These are phyloP conservation scores for Gracilariopsis chorda DNA, from an alignment of 23 red algal genomes.

Conservation along the genomic window DNA sequence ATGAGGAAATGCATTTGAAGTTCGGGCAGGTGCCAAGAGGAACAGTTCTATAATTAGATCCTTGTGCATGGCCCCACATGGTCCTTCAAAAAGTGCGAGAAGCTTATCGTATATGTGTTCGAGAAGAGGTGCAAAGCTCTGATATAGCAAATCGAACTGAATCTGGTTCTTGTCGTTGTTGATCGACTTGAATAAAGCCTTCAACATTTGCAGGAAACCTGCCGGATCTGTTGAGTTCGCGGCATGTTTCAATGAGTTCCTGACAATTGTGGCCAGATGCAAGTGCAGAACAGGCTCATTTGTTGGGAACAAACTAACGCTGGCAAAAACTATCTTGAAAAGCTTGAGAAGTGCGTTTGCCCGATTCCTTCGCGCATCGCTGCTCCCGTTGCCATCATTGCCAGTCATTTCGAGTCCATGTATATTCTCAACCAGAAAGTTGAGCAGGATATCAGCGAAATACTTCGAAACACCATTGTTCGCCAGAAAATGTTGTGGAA, in stretches of 20 bases:
- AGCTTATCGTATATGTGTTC: slow-evolving; percentile 63
- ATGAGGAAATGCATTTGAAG: slow-evolving; percentile 91
- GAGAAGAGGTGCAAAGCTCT: slow-evolving; percentile 80
- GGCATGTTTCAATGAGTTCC: slow-evolving; percentile 71
- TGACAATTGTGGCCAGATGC: slow-evolving; percentile 81
- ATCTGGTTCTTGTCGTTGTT: slow-evolving; percentile 56
- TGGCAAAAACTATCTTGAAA: slow-evolving; percentile 96
- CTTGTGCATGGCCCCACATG: slow-evolving; percentile 35
- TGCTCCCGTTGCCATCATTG: neutral
- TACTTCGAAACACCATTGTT: slow-evolving; percentile 85
- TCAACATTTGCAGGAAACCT: slow-evolving; percentile 83
- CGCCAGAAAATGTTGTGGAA: slow-evolving; percentile 96
- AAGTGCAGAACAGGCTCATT: slow-evolving; percentile 89
- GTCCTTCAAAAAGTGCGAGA: slow-evolving; percentile 58
- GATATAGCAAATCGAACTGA: slow-evolving; percentile 87
- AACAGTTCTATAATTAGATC: slow-evolving; percentile 92
- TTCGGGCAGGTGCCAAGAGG: slow-evolving; percentile 88
- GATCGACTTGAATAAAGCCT: slow-evolving; percentile 90
- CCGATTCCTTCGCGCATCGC: neutral
- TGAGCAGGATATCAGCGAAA: slow-evolving; percentile 94
- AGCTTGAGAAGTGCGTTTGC: slow-evolving; percentile 66
- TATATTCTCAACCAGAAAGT: slow-evolving; percentile 83
- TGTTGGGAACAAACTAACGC: slow-evolving; percentile 78
- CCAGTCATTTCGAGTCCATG: slow-evolving; percentile 14
- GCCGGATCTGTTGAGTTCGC: slow-evolving; percentile 44